Percentiles rank a stretch among this genome's conserved stretches.
Conservation (phyloP, 169 alveolate species). For the Eimeria acervulina region DNA sequence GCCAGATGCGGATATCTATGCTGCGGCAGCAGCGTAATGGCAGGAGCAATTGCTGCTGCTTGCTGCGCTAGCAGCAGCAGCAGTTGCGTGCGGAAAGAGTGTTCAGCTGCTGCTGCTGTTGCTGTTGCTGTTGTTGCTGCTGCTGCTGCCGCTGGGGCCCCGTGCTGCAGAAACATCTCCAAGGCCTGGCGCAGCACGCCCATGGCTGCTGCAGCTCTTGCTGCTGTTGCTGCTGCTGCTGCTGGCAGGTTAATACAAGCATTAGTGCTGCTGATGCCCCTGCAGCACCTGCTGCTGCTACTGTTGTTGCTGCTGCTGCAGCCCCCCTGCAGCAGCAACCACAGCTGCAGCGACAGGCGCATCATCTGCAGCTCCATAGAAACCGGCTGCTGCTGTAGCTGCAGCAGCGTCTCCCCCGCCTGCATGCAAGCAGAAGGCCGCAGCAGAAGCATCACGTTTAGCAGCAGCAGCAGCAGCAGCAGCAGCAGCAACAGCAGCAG, state of each 20-base stretch:
- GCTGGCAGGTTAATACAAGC: conserved; percentile 6
- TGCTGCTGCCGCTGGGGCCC: conserved; percentile 26
- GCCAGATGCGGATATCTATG: conserved; percentile 57
- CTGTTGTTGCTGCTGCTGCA: conserved; percentile 13
- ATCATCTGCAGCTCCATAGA: conserved; percentile 51
- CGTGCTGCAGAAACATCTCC: conserved; percentile 57
- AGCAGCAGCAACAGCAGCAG: conserved; percentile 5
- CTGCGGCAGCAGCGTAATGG: conserved; percentile 46
- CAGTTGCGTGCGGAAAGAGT: conserved; percentile 36
- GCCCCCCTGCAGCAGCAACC: conserved; percentile 48
- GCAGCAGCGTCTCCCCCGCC: conserved; percentile 34
- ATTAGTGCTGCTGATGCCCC: neutral
- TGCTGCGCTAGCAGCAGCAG: conserved; percentile 65
- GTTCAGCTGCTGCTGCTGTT: conserved; percentile 35
- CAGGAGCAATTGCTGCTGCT: conserved; percentile 32
- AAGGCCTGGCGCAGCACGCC: neutral
- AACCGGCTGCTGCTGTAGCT: conserved; percentile 39
- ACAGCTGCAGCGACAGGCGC: conserved; percentile 47
- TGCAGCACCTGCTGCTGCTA: conserved; percentile 36
- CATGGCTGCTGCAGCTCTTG: conserved; percentile 11
- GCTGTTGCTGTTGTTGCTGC: conserved; percentile 37
- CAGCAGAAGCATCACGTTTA: neutral
- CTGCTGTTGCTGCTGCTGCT: conserved; percentile 59
- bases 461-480: conserved; percentile 6
- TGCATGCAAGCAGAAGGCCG: conserved; percentile 23